These are phyloP conservation scores for Lentinus tigrinus DNA, from an alignment of 768 basidiomycete species.

Conservation along the genomic window DNA sequence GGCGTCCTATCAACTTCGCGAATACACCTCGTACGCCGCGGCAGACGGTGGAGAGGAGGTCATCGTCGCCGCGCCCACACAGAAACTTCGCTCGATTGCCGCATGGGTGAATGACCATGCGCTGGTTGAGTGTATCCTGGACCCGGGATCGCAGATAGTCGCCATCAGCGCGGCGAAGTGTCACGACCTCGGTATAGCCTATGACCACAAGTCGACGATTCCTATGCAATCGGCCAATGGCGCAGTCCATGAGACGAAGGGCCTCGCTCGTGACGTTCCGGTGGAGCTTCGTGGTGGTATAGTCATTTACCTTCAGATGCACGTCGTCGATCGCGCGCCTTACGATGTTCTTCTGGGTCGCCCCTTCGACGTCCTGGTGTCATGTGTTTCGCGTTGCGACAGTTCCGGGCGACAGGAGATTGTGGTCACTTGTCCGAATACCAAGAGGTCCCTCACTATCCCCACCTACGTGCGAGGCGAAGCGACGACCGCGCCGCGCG, in stretches of 20 bases:
- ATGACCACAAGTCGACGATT: background rate
- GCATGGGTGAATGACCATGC: background rate
- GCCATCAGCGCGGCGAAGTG: background rate
- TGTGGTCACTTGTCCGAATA: too few relatives aligned
- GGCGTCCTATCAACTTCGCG: too few relatives aligned
- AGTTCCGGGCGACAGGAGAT: background rate
- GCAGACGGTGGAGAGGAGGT: too few relatives aligned
- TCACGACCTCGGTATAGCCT: background rate
- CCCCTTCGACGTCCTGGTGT: background rate
- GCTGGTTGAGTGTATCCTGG: background rate
- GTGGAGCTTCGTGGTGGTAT: background rate
- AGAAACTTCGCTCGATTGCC: background rate
- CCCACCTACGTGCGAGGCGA: background rate
- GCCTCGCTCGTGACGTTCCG: background rate
- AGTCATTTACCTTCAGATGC: background rate
- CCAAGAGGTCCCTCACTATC: background rate
- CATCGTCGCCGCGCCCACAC: too few relatives aligned
- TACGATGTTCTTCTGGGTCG: background rate
- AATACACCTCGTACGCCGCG: too few relatives aligned
- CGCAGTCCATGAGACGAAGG: background rate
- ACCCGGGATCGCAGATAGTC: background rate
- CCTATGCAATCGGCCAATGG: background rate
- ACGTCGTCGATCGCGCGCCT: background rate
- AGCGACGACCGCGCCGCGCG: background rate
- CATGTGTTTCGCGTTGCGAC: background rate